Evolutionary conservation across 2,329 filamentous ascomycete species (phyloP), one percentile per base, ranked within the genome.

Genomic region (Cordyceps javanica): DNA sequence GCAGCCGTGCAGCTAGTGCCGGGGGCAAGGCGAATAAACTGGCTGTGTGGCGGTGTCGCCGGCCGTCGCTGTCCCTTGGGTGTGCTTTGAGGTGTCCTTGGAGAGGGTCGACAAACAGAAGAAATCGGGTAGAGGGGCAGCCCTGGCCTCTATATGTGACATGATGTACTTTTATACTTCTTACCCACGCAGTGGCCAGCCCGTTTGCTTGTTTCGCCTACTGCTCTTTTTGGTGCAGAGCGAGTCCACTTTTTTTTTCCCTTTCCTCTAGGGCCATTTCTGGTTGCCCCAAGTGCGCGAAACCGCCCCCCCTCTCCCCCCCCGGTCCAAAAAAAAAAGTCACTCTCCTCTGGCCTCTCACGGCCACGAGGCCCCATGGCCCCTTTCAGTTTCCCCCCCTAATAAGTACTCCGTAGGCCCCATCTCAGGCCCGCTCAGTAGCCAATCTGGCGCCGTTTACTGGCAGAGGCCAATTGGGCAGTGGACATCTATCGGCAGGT

Each of bases 141-240:
- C 59, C 51, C 42, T 30, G 56, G 56, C 48, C 56, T 57, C 56
- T 60, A 60, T 59, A 56, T 59, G 55, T 55, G 60, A 57, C 41
- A 57, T 21, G 32, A 57, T 61, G 60, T 60, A 62, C 58, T 61
- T 62, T 61, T 62, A 60, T 62, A 62, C 60, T 53, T 56, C 55
- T 57, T 48, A 51, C 59, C 26, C 38, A 34, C 44, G 45, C 45
- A 32, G 36, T 50, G 54, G 54, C 54, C 45, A 57, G 54, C 54
- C 55, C 45, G 55, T 57, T 57, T 57, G 55, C 55, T 50, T 57
- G 55, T 57, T 44, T 50, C 55, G 44, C 45, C 45, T 36, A 28
- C 26, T 48, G 44, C 44, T 56, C 54, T 41, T 56, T 42, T 41
- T 56, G 54, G 54, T 34, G 42, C 32, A 30, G 25, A 16, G 34